Evolutionary conservation across 495 filamentous ascomycete genomes (phyloP).

Genomic region (Talaromyces wortmannii): DNA sequence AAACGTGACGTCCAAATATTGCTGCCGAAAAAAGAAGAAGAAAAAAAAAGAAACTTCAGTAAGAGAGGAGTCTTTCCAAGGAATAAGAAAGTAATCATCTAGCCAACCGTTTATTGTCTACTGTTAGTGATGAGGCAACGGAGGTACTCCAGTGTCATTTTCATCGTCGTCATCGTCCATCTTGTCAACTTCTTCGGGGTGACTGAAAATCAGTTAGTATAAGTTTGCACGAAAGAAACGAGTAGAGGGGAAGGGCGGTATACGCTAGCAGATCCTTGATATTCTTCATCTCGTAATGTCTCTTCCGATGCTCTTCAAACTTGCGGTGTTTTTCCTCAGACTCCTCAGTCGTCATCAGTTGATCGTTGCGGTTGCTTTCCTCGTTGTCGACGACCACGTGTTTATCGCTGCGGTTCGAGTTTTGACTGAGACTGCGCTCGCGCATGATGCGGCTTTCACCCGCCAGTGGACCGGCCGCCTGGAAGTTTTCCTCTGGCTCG

Average conservation of each 20-base stretch:
- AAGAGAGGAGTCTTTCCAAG: not conserved
- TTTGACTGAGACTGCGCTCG: slow-evolving; percentile 37
- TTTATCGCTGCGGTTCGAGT: slow-evolving; percentile 55
- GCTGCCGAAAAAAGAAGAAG: not conserved
- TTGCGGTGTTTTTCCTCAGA: slow-evolving; percentile 81
- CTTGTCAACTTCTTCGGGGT: slow-evolving; percentile 42
- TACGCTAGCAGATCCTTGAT: slow-evolving; percentile 83
- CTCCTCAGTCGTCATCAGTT: slow-evolving; percentile 60
- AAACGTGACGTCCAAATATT: not conserved
- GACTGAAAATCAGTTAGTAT: slow-evolving; percentile 20
- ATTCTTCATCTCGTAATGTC: slow-evolving; percentile 97
- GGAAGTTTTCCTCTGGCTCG: slow-evolving; percentile 73
- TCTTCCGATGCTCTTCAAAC: slow-evolving; percentile 88
- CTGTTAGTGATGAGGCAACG: not conserved
- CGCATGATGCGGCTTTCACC: slow-evolving; percentile 33
- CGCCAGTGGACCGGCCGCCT: not conserved
- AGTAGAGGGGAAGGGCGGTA: too few species aligned
- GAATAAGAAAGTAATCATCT: too few species aligned
- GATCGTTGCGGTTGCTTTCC: slow-evolving; percentile 45
- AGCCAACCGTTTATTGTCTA: not conserved
- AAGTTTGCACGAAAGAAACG: not conserved
- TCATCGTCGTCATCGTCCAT: slow-evolving; percentile 33
- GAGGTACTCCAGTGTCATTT: not conserved
- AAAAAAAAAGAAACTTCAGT: not conserved
- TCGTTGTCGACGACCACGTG: slow-evolving; percentile 61